A percentile compares a stretch with the other conserved stretches of the same genome.
These are phyloP conservation scores for Novymonas esmeraldas DNA, from an alignment of 208 protist genomes.

Conservation along the genomic window DNA sequence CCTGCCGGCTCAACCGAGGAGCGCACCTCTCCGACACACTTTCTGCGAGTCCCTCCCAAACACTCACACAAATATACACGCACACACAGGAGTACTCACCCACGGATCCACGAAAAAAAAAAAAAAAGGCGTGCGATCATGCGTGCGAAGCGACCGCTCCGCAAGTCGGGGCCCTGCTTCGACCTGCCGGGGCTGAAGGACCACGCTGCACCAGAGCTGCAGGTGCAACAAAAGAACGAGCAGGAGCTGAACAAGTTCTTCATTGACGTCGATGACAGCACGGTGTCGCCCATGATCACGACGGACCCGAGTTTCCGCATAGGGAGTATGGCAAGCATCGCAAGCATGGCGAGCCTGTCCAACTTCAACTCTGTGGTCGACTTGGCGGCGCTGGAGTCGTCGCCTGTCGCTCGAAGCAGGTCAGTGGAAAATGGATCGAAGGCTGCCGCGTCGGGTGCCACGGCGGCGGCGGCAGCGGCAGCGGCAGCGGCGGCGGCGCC, in stretches of 20 bases:
- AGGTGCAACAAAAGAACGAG: slow-evolving; percentile 67
- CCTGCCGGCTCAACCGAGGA: no score
- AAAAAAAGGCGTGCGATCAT: slow-evolving; percentile 21
- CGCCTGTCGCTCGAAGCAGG: neutral
- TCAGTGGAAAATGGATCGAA: neutral
- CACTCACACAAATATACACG: neutral
- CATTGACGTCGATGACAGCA: slow-evolving; percentile 79
- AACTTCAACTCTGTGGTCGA: slow-evolving; percentile 18
- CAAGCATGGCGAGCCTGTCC: slow-evolving; percentile 16
- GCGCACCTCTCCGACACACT: neutral
- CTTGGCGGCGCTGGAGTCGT: neutral
- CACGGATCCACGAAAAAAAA: neutral
- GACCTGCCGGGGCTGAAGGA: slow-evolving; percentile 61
- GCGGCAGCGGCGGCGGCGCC: no score
- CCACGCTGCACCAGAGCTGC: slow-evolving; percentile 47
- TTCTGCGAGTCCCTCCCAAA: neutral
- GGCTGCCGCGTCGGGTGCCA: neutral
- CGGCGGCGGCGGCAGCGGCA: neutral
- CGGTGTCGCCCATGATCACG: slow-evolving; percentile 76
- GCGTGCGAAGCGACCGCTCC: slow-evolving; percentile 42
- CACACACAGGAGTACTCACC: neutral
- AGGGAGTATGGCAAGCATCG: slow-evolving; percentile 10
- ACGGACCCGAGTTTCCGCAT: slow-evolving; percentile 31
- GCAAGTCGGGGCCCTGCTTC: slow-evolving; percentile 41
- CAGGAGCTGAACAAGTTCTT: slow-evolving; percentile 75